Conservation (phyloP, 2,329 filamentous ascomycete genomes). For the Aspergillus novoparasiticus region DNA sequence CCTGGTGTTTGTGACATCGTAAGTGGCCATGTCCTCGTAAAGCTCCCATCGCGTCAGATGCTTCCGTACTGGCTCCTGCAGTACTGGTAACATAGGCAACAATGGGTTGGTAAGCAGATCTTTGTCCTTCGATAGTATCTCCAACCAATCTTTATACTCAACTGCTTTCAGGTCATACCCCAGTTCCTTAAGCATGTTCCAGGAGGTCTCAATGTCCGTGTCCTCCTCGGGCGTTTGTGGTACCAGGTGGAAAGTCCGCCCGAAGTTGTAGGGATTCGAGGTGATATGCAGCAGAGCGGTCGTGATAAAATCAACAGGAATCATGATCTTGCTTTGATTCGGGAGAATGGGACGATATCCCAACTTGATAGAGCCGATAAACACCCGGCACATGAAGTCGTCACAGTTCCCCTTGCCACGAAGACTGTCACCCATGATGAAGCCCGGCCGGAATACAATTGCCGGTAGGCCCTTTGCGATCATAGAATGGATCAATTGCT, state of each 20-base stretch:
- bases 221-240: neutral
- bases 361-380: neutral
- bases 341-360: neutral
- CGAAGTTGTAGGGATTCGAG: neutral
- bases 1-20: neutral
- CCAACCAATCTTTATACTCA: neutral
- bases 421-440: neutral
- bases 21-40: slow-evolving; percentile 2
- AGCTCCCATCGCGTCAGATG: neutral
- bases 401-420: neutral
- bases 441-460: neutral
- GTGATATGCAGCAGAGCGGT: neutral
- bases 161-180: neutral
- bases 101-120: slow-evolving; percentile 1
- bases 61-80: neutral
- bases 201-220: slow-evolving; percentile 1
- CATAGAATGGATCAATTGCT: neutral
- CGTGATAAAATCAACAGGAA: neutral
- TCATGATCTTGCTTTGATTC: neutral
- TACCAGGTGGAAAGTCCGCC: neutral
- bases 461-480: neutral
- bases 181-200: neutral
- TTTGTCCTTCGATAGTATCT: neutral
- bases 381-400: slow-evolving; percentile 1
- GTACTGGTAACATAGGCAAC: neutral